Evolutionary conservation across 1,284 basidiomycete genomes (phyloP).

Genomic region (Fistulina hepatica): DNA sequence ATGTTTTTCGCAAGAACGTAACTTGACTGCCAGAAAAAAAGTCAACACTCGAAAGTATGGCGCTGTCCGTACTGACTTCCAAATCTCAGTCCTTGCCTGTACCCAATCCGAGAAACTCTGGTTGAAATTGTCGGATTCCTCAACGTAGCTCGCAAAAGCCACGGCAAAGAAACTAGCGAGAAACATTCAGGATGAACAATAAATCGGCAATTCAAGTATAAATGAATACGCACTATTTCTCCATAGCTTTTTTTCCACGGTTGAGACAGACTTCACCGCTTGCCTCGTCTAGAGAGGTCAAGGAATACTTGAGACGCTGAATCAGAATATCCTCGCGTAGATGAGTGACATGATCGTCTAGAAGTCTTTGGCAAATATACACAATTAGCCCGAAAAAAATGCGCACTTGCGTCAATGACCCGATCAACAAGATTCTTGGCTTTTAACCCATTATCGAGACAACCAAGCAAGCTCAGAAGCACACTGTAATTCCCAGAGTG

Average conservation of each 20-base stretch:
- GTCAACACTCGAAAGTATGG: slow-evolving; percentile 7
- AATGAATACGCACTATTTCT: slow-evolving; percentile 58
- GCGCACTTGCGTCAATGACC: slow-evolving; percentile 80
- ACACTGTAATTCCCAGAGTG: slow-evolving; percentile 86
- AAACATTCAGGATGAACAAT: slow-evolving; percentile 4
- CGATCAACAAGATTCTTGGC: slow-evolving; percentile 82
- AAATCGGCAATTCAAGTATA: not conserved
- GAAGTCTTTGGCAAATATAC: not conserved
- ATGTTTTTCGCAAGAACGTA: slow-evolving; percentile 68
- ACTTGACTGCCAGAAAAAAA: slow-evolving; percentile 54
- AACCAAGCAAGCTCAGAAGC: slow-evolving; percentile 82
- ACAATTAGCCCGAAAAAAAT: not conserved
- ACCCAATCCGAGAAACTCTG: slow-evolving; percentile 77
- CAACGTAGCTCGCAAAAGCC: slow-evolving; percentile 88
- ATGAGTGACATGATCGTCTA: slow-evolving; percentile 73
- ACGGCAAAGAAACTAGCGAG: slow-evolving; percentile 80
- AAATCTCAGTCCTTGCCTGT: slow-evolving; percentile 81
- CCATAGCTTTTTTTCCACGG: slow-evolving; percentile 60
- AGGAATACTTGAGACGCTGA: slow-evolving; percentile 75
- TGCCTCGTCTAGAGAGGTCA: slow-evolving; percentile 65
- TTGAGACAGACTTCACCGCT: slow-evolving; percentile 45
- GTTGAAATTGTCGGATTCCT: slow-evolving; percentile 55
- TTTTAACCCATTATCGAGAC: slow-evolving; percentile 72
- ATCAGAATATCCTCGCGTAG: slow-evolving; percentile 82
- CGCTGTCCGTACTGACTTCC: slow-evolving; percentile 71